Evolutionary conservation across 1,284 basidiomycete genomes (phyloP), one percentile per base, ranked within the genome.

Genomic region (Apiotrichum siamense): DNA sequence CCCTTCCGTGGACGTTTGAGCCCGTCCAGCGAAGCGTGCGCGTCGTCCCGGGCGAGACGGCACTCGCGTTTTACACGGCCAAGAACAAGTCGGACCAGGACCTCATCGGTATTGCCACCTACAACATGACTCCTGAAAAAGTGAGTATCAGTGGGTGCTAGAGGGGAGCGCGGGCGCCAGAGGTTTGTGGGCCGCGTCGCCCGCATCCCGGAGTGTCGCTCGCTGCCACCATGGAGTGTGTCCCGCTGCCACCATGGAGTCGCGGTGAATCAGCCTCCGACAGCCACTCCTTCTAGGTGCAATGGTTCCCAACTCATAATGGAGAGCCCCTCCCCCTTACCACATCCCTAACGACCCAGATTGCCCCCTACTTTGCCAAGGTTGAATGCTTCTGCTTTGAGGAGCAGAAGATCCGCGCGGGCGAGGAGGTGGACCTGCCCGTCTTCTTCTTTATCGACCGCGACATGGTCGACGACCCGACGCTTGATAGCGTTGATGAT

Each of bases 331-430:
- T n/a, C n/a, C n/a, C n/a, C n/a, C 27, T 35, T 15, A 17, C 33
- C 4, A 3, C 44, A 33, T 5, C 18, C 43, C 54, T 52, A 15
- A 49, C 21, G n/a, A 29, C 21, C 42, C 67, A 97, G 90, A 83
- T 97, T 61, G 96, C 96, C 7, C 92, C 94, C 0, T 98, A 97
- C 74, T 99, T 99, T 70, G 90, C 93, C 51, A 99, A 99, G 77
- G 92, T 98, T 9, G 96, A 99, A 74, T 99, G 96, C 64, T 99
- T 99, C 78, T 99, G 96, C 75, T 98, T 98, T 63, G 96, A 99
- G 73, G 96, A 98, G 72, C 96, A 99, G 74, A 88, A 86, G 64
- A 81, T 99, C 18, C 77, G 97, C 21, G 93, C 94, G 0, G 86
- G 87, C 21, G 96, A 98, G 75, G 93, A 97, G 73, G 89, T 99